Evolutionary conservation across 2,329 filamentous ascomycete species (phyloP).

Genomic region (Pseudogymnoascus sp.): DNA sequence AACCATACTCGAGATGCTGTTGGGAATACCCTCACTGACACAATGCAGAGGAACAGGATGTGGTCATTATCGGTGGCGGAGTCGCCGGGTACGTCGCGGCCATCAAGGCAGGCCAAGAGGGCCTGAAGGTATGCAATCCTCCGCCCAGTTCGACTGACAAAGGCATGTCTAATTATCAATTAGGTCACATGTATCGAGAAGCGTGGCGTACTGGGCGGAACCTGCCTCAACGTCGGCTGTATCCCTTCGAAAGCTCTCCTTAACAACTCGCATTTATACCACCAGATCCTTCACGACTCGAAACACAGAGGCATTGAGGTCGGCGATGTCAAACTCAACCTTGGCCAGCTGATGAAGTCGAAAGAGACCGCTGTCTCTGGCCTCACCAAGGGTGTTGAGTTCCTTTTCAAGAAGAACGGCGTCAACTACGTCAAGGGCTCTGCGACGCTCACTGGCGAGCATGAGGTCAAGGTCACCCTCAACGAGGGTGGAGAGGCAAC

Average conservation of each 20-base stretch:
- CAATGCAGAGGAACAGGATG: conserved; percentile 80
- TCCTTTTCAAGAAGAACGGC: conserved; percentile 97
- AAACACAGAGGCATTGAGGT: conserved; percentile 97
- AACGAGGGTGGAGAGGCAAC: conserved; percentile 85
- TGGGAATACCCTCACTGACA: conserved; percentile 43
- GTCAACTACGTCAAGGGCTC: conserved; percentile 97
- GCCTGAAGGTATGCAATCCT: conserved; percentile 64
- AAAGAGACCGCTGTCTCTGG: conserved; percentile 86
- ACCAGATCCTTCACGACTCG: conserved; percentile 92
- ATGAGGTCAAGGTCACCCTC: conserved; percentile 85
- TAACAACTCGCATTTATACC: conserved; percentile 98
- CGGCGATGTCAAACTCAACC: conserved; percentile 91
- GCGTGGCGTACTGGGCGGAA: conserved; percentile 87
- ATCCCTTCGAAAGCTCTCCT: conserved; percentile 99
- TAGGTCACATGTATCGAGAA: conserved; percentile 98
- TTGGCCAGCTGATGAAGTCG: conserved; percentile 93
- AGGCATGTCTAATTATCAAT: conserved; percentile 13
- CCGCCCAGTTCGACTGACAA: neutral
- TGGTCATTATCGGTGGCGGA: conserved; percentile 95
- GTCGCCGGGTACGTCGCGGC: conserved; percentile 97
- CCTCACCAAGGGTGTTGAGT: conserved; percentile 95
- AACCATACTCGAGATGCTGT: conserved; percentile 32
- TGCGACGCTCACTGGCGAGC: conserved; percentile 76
- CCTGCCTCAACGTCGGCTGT: conserved; percentile 97
- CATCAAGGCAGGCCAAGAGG: conserved; percentile 97